These are phyloP conservation scores for Cercophora scortea DNA, from an alignment of 495 filamentous ascomycete species.

Conservation along the genomic window DNA sequence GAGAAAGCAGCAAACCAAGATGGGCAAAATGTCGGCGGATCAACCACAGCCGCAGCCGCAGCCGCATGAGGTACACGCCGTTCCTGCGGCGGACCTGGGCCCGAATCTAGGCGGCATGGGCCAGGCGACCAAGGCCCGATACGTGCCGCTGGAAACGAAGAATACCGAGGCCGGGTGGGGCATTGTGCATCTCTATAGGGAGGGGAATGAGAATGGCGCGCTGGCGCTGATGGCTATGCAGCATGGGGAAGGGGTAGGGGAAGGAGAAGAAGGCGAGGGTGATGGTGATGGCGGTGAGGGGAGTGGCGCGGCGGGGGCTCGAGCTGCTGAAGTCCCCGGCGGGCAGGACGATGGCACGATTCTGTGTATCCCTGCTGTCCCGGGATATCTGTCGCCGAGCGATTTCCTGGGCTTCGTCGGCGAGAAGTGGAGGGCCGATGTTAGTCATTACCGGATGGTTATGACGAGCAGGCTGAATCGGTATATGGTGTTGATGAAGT, in stretches of 20 bases:
- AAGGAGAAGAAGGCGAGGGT: not conserved
- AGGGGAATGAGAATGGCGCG: conserved; percentile 55
- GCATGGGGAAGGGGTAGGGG: not conserved
- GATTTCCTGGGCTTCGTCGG: conserved; percentile 93
- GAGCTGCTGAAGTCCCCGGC: conserved; percentile 10
- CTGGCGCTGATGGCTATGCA: conserved; percentile 6
- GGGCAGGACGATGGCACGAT: conserved; percentile 51
- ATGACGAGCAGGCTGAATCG: conserved; percentile 79
- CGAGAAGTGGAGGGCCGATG: conserved; percentile 75
- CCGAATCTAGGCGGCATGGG: conserved; percentile 36
- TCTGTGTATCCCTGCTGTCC: conserved; percentile 88
- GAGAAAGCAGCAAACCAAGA: not conserved
- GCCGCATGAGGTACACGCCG: conserved; percentile 7
- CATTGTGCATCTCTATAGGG: conserved; percentile 87
- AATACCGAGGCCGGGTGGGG: conserved; percentile 84
- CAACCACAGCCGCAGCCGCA: not conserved
- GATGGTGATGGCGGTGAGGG: conserved; percentile 1
- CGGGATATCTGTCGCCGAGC: conserved; percentile 81
- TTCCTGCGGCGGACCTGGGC: conserved; percentile 33
- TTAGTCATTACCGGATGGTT: conserved; percentile 94
- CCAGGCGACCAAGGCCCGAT: conserved; percentile 61
- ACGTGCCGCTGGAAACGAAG: conserved; percentile 64
- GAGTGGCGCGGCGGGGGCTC: not conserved
- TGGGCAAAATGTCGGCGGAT: not conserved
- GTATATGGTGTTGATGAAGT: conserved; percentile 98